phyloP scores from a whole-genome alignment of 768 basidiomycete genomes.

The Xerocomus spinulosus region DNA sequence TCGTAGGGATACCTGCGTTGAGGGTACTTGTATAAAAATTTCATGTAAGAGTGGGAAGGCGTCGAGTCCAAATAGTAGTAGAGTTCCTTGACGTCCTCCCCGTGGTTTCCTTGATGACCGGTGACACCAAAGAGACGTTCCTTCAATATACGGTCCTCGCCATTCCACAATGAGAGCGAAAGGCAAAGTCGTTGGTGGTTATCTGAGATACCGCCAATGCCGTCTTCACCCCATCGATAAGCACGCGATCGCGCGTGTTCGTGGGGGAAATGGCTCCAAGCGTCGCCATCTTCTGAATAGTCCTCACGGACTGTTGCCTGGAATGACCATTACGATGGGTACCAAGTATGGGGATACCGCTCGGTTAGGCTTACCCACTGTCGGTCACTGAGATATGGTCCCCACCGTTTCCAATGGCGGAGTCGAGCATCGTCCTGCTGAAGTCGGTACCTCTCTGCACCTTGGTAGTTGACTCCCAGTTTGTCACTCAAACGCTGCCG shows the following conservation, averaged over 20 bases:
- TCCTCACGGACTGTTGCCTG: constrained; percentile 98
- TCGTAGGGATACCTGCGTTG: constrained; percentile 92
- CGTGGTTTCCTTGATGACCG: constrained; percentile 97
- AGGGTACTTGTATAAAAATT: constrained; percentile 98
- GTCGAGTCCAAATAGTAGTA: constrained; percentile 99
- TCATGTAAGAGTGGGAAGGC: constrained; percentile 99
- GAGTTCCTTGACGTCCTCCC: constrained; percentile 97
- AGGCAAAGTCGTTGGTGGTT: constrained; percentile 95
- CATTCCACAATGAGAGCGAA: constrained; percentile 91
- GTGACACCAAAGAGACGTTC: constrained; percentile 96
- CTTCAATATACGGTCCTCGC: constrained; percentile 88
- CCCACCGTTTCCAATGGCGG: constrained; percentile 98
- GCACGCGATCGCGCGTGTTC: constrained; percentile 90
- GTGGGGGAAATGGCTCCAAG: constrained; percentile 94
- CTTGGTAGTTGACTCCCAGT: constrained; percentile 70
- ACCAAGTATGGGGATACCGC: neutral
- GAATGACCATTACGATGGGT: constrained; percentile 9
- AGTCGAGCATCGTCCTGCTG: constrained; percentile 74
- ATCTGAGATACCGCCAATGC: constrained; percentile 94
- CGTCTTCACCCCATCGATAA: constrained; percentile 99
- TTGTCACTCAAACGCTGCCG: constrained; percentile 60
- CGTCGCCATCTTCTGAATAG: constrained; percentile 94
- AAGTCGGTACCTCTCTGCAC: constrained; percentile 81
- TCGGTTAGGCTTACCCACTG: constrained; percentile 76
- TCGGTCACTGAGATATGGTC: constrained; percentile 93